Percentiles rank a stretch among this genome's conserved stretches.
Conservation (phyloP, 1,284 basidiomycete species). For the Uromyces viciae-fabae region DNA sequence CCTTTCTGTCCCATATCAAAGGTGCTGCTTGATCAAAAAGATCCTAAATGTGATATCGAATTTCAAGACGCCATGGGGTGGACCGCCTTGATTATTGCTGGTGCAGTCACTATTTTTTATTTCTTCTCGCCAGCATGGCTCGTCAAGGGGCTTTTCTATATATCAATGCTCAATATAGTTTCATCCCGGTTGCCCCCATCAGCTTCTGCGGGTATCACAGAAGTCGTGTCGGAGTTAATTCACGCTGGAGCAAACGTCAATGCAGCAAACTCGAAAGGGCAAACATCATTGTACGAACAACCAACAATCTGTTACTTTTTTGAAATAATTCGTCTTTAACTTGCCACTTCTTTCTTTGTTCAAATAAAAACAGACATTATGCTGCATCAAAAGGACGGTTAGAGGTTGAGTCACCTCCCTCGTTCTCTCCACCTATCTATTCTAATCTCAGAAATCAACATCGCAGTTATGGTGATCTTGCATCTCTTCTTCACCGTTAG, state of each 20-base stretch:
- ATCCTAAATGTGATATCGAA: slow-evolving; percentile 47
- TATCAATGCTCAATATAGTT: too few species aligned
- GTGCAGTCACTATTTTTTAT: slow-evolving; percentile 57
- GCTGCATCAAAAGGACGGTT: slow-evolving; percentile 87
- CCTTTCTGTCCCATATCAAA: neutral
- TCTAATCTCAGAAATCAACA: slow-evolving; percentile 53
- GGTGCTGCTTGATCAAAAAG: slow-evolving; percentile 40
- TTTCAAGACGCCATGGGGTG: slow-evolving; percentile 69
- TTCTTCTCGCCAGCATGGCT: too few species aligned
- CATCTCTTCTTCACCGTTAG: slow-evolving; percentile 57
- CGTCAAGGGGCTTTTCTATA: too few species aligned
- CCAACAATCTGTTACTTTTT: neutral
- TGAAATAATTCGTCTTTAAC: neutral
- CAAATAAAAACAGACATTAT: slow-evolving; percentile 66
- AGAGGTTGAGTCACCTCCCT: slow-evolving; percentile 60
- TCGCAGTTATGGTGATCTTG: slow-evolving; percentile 46
- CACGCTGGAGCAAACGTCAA: slow-evolving; percentile 80
- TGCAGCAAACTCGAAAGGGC: slow-evolving; percentile 75
- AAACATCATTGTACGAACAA: slow-evolving; percentile 71
- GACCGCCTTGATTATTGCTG: slow-evolving; percentile 81
- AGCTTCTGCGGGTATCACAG: slow-evolving; percentile 78
- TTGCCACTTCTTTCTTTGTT: neutral
- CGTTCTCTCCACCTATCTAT: slow-evolving; percentile 33
- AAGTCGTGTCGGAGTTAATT: slow-evolving; percentile 72
- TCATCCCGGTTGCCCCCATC: too few species aligned